Evolutionary conservation across 192 early-diverging fungal genomes (phyloP).

Genomic region (Podila epigama): DNA sequence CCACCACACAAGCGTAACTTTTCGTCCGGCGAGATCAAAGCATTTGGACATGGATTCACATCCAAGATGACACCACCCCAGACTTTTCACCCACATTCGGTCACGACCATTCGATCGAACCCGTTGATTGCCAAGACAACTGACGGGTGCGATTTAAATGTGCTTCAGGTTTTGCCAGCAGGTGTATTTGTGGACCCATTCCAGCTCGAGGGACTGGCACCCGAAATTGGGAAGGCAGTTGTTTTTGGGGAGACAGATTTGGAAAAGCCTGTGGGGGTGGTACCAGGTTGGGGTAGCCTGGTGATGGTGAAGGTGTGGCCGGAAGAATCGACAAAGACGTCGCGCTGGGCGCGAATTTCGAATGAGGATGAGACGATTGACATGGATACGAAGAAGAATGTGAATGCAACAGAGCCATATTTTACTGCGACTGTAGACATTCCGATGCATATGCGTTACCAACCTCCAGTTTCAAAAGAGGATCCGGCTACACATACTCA

Average conservation of each 20-base stretch:
- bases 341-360: conserved; percentile 13
- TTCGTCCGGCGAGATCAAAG: conserved; percentile 11
- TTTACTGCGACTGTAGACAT: conserved; percentile 27
- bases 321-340: conserved; percentile 29
- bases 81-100: conserved; percentile 39
- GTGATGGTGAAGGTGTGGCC: conserved; percentile 42
- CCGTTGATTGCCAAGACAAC: conserved; percentile 30
- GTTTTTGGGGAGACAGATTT: conserved; percentile 48
- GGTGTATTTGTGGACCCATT: conserved; percentile 48
- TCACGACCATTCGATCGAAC: conserved; percentile 42
- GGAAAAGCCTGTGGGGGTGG: conserved; percentile 46
- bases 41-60: conserved; percentile 24
- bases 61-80: conserved; percentile 35
- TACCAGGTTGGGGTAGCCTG: conserved; percentile 36
- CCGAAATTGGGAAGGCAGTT: conserved; percentile 31
- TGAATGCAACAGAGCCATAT: background rate
- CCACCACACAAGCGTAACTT: conserved; percentile 34
- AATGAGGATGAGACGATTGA: background rate
- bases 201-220: conserved; percentile 35
- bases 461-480: conserved; percentile 21
- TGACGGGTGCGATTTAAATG: conserved; percentile 17
- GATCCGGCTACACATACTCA: conserved; percentile 19
- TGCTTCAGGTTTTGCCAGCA: conserved; percentile 33
- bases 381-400: background rate
- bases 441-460: conserved; percentile 47